phyloP scores from a whole-genome alignment of 176 grass and related monocot genomes.

The Triticum dicoccoides region DNA sequence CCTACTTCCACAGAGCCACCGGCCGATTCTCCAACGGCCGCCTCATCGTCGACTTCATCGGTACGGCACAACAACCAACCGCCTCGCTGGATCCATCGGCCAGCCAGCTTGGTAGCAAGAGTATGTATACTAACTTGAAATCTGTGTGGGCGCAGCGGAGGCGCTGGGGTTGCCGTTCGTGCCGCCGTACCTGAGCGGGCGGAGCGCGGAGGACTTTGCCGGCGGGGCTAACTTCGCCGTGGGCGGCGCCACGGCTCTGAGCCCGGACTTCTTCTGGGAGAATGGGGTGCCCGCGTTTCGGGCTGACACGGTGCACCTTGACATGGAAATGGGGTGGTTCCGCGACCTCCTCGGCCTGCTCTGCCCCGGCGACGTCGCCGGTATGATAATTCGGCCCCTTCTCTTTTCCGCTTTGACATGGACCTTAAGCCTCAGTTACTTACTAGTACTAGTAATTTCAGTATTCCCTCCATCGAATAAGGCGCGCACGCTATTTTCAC shows the following conservation, averaged over 20 bases:
- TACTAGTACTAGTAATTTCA: no score
- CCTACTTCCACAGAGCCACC: slow-evolving; percentile 70
- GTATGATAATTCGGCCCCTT: slow-evolving; percentile 6
- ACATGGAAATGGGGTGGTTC: slow-evolving; percentile 74
- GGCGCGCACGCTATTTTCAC: no score
- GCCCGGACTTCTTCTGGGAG: slow-evolving; percentile 52
- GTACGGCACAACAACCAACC: slow-evolving; percentile 8
- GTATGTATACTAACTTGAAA: neutral
- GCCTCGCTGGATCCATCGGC: neutral
- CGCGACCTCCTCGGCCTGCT: slow-evolving; percentile 41
- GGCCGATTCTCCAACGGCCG: slow-evolving; percentile 75
- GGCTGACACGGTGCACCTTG: slow-evolving; percentile 45
- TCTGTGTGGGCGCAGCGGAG: slow-evolving; percentile 34
- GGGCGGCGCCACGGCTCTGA: slow-evolving; percentile 68
- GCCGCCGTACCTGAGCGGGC: slow-evolving; percentile 51
- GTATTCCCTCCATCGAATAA: no score
- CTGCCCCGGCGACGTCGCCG: slow-evolving; percentile 23
- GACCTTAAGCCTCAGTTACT: no score
- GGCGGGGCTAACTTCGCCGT: slow-evolving; percentile 85
- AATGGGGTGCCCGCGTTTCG: slow-evolving; percentile 35
- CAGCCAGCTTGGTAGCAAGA: neutral
- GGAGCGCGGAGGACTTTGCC: slow-evolving; percentile 40
- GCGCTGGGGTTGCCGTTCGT: slow-evolving; percentile 54
- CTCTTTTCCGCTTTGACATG: neutral
- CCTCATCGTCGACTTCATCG: slow-evolving; percentile 72